Evolutionary conservation across 305 asterid genomes (phyloP).

Genomic region (Fraxinus platypoda): DNA sequence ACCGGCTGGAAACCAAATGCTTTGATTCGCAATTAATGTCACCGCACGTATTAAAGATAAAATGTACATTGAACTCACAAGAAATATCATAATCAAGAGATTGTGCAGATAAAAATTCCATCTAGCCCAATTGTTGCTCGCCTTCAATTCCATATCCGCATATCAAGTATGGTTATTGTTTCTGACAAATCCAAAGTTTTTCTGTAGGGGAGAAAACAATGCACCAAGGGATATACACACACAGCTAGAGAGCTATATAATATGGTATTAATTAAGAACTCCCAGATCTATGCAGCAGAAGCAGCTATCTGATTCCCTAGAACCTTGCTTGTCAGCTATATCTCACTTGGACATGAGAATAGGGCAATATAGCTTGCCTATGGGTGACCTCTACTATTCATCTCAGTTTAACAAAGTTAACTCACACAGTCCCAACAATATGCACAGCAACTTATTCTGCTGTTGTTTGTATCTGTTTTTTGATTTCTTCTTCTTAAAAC

Average conservation of each 20-base stretch:
- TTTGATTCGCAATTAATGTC: neutral
- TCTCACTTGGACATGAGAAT: neutral
- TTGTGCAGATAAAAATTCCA: neutral
- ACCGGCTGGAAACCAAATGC: neutral
- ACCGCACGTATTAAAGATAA: neutral
- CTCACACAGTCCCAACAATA: neutral
- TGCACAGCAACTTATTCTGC: neutral
- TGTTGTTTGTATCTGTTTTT: neutral
- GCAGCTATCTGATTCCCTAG: neutral
- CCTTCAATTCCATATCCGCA: neutral
- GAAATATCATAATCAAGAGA: neutral
- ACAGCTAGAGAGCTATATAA: neutral
- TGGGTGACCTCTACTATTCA: slow-evolving; percentile 11
- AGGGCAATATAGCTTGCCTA: neutral
- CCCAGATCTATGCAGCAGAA: neutral
- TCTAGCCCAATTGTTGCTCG: neutral
- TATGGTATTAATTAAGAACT: neutral
- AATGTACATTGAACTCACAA: neutral
- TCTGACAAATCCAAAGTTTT: neutral
- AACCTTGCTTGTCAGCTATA: neutral
- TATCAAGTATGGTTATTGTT: neutral
- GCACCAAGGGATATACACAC: neutral
- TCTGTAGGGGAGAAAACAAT: neutral
- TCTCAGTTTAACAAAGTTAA: neutral
- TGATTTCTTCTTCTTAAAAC: neutral